Conservation (phyloP, 306 rosid genomes). For the Luffa acutangula region DNA sequence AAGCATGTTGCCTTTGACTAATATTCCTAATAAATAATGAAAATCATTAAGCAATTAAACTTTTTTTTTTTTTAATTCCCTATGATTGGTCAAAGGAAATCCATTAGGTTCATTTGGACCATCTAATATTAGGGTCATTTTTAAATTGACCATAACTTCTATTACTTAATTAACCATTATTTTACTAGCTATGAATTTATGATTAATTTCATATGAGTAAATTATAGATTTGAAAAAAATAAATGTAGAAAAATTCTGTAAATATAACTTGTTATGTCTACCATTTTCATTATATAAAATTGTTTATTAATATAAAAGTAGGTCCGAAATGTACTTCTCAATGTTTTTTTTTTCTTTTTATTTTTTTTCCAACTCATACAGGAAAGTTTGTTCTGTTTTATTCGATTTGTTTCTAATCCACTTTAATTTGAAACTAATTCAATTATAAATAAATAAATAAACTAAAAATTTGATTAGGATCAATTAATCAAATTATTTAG, state of each 20-base stretch:
- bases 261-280: background rate
- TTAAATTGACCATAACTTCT: background rate
- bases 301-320: background rate
- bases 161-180: background rate
- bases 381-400: background rate
- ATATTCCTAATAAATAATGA: background rate
- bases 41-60: background rate
- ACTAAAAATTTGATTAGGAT: background rate
- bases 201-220: background rate
- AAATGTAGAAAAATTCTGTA: background rate
- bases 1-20: conserved; percentile 3
- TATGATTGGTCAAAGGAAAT: background rate
- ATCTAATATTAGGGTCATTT: background rate
- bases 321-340: background rate
- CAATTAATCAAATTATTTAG: background rate
- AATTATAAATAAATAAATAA: background rate
- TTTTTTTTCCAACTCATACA: background rate
- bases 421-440: background rate
- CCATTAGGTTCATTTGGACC: background rate
- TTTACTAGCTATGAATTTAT: background rate
- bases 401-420: background rate
- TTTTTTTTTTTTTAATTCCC: background rate
- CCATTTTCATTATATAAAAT: background rate
- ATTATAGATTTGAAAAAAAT: background rate
- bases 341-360: background rate